These are phyloP conservation scores for Chytriomyces sp. DNA, from an alignment of 192 early-diverging fungal genomes.

Conservation along the genomic window DNA sequence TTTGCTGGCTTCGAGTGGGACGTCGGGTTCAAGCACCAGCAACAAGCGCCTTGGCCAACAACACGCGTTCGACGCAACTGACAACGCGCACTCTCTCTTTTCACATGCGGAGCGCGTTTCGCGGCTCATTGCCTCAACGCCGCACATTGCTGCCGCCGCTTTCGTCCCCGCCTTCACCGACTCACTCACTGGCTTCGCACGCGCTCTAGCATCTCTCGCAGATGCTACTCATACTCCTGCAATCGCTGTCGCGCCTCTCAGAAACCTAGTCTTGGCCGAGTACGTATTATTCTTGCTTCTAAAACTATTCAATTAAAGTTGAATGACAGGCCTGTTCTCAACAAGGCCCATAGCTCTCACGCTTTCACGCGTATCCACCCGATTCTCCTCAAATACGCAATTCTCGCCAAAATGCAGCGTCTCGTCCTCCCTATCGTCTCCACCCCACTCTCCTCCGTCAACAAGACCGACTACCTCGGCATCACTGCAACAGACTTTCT, in stretches of 20 bases:
- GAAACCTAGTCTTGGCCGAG: background rate
- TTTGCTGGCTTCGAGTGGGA: too few species aligned
- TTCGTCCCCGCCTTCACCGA: background rate
- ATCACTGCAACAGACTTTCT: constrained; percentile 61
- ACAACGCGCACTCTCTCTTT: too few species aligned
- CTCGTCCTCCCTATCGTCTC: background rate
- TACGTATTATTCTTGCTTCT: background rate
- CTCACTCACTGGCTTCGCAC: constrained; percentile 5
- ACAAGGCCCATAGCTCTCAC: background rate
- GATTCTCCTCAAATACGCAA: constrained; percentile 28
- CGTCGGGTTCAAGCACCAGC: too few species aligned
- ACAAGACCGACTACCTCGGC: constrained; percentile 10
- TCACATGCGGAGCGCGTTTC: background rate
- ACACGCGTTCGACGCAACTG: too few species aligned
- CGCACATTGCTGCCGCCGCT: background rate
- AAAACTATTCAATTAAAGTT: background rate
- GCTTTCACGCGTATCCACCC: constrained; percentile 37
- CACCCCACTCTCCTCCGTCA: constrained; percentile 25
- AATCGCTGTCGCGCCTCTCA: constrained; percentile 1
- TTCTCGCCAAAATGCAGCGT: constrained; percentile 36
- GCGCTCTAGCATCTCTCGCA: background rate
- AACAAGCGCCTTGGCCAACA: too few species aligned
- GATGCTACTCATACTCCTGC: background rate
- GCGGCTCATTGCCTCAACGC: background rate
- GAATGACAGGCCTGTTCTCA: background rate